Evolutionary conservation across 495 filamentous ascomycete genomes (phyloP), one percentile per base, ranked within the genome.

Genomic region (Penicillium chermesinum): DNA sequence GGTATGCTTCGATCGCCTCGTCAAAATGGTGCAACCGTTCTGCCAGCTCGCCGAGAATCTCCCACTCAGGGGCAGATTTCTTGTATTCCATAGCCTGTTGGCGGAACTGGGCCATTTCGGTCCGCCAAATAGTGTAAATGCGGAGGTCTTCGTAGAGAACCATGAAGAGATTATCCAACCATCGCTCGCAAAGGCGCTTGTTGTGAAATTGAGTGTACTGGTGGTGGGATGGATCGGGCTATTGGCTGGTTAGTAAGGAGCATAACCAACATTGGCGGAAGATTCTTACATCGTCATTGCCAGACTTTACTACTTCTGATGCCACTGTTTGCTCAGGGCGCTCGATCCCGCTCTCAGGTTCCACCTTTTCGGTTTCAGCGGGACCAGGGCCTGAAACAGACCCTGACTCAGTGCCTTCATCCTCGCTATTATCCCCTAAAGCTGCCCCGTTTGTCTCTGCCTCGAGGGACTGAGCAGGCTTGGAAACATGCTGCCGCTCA

Each of bases 91-190:
- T 84, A 33, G 86, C 81, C 62, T 96, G 90, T 37, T 91, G 87
- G 16, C 87, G 83, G 58, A 84, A 91, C 55, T 95, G 91, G 3
- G 89, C 87, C 82, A 96, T 88, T 67, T 97, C 94, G 2, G 93
- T 96, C 33, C 93, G 84, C 93, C 93, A 98, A 63, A 98, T 97
- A 33, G 93, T 97, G 70, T 97, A 98, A 46, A 98, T 90, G 21
- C 93, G 88, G 8, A 98, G 80, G 59, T 98, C 93, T 65, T 98
- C 93, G 61, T 97, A 98, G 1, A 97, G 79, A 0, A 97, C 91
- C 93, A 98, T 98, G 73, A 98, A 97, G 25, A 98, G 80, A 55
- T 95, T 97, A 67, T 98, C 93, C 2, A 98, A 80, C 93, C 93
- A 98, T 52, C 93, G 81, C 62, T 98, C 93, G 59, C 93, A 98